These are phyloP conservation scores for Atractiella rhizophila DNA, from an alignment of 768 basidiomycete genomes.

Conservation along the genomic window DNA sequence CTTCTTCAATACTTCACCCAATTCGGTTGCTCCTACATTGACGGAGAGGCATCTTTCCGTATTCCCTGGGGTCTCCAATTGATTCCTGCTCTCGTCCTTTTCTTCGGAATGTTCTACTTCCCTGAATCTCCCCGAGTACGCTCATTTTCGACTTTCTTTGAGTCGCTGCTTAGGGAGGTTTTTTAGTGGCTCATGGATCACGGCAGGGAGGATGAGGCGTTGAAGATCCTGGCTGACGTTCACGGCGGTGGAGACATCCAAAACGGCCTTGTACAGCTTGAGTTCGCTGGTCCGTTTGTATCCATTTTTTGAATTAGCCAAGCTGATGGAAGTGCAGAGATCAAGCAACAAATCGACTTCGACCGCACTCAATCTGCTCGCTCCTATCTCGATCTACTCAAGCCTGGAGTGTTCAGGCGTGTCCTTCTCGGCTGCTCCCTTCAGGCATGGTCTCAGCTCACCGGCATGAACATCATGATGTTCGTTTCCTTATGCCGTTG, in stretches of 20 bases:
- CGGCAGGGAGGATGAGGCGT: conserved; percentile 27
- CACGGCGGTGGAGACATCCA: conserved; percentile 38
- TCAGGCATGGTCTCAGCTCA: conserved; percentile 49
- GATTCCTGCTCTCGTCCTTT: conserved; percentile 48
- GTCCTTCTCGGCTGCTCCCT: conserved; percentile 42
- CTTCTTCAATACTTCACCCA: conserved; percentile 23
- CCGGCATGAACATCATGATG: conserved; percentile 60
- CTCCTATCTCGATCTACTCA: conserved; percentile 40
- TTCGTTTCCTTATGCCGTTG: too few relatives aligned
- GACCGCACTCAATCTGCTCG: conserved; percentile 30
- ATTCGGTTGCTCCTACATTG: conserved; percentile 44
- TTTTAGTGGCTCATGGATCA: conserved; percentile 34
- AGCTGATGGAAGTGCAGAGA: neutral
- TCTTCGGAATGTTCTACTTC: too few relatives aligned
- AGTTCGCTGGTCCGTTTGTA: too few relatives aligned
- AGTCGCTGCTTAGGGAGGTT: conserved; percentile 19
- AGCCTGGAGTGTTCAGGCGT: conserved; percentile 42
- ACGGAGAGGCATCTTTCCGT: conserved; percentile 42
- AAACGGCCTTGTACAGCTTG: conserved; percentile 40
- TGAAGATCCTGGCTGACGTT: conserved; percentile 46
- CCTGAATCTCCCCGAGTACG: too few relatives aligned
- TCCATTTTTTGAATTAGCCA: conserved; percentile 27
- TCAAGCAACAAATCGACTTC: conserved; percentile 2
- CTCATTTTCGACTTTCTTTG: conserved; percentile 38
- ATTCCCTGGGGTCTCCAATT: conserved; percentile 26